Conservation (phyloP, 257 asterid species). For the Salvia miltiorrhiza region DNA sequence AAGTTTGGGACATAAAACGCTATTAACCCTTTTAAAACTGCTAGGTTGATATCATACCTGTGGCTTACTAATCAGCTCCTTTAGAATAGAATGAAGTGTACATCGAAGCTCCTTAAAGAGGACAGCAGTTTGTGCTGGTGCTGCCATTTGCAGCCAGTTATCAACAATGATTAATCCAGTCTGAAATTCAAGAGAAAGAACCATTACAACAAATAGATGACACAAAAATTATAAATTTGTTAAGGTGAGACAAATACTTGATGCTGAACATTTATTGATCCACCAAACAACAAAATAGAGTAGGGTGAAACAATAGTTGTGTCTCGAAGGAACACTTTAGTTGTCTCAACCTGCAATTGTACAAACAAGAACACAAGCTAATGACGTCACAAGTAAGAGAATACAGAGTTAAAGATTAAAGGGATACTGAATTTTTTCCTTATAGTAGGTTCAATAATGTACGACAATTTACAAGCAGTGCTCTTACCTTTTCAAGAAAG, state of each 20-base stretch:
- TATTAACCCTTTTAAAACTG: too few species aligned
- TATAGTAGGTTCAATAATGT: constrained; percentile 9
- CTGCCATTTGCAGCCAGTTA: constrained; percentile 82
- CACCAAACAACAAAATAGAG: constrained; percentile 91
- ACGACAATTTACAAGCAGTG: constrained; percentile 15
- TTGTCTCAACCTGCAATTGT: constrained; percentile 83
- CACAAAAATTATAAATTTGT: neutral
- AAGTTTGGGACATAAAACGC: too few species aligned
- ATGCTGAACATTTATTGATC: constrained; percentile 83
- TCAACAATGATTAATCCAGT: constrained; percentile 69
- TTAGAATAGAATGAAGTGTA: constrained; percentile 75
- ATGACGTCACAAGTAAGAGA: neutral
- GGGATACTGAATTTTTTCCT: too few species aligned
- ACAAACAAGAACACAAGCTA: constrained; percentile 11
- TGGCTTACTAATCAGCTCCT: constrained; percentile 81
- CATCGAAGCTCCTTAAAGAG: constrained; percentile 83
- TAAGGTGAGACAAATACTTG: constrained; percentile 48
- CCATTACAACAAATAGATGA: neutral
- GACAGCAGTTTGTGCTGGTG: constrained; percentile 96
- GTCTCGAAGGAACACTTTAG: constrained; percentile 80
- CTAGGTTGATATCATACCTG: constrained; percentile 55
- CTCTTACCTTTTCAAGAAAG: constrained; percentile 86
- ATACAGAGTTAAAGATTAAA: neutral
- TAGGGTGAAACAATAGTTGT: constrained; percentile 86
- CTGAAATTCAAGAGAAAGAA: constrained; percentile 44